Evolutionary conservation across 2,329 filamentous ascomycete species (phyloP), one percentile per base, ranked within the genome.

Genomic region (Hymenoscyphus fructigenus): DNA sequence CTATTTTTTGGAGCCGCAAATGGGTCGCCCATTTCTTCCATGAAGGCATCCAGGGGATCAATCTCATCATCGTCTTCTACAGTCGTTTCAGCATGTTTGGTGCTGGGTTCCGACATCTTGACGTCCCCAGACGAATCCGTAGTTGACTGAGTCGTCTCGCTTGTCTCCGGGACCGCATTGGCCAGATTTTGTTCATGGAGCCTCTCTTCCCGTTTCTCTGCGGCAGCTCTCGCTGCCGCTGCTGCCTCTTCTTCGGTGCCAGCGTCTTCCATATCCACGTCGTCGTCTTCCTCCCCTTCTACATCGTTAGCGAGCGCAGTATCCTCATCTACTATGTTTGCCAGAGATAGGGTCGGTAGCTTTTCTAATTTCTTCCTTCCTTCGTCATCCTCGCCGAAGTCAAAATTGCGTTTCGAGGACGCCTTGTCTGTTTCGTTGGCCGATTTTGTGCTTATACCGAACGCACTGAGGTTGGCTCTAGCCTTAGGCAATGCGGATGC

Each of bases 11-110:
- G 80, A n/a, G 76, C 73, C 10, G 79, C 78, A 56, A 77, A 77
- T 17, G 84, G 77, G 63, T 86, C 83, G 2, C 80, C 80, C 59
- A 90, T 78, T 47, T 84, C 77, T 62, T 84, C 82, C 95, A 99
- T 99, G 80, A 96, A 99, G n/a, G 93, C 94, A 79, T 99, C 95
- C 44, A 99, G 82, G 7, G 95, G 92, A 76, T 99, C 95, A 41
- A 95, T 79, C 36, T 91, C 87, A 57, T 93, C 91, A 62, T 92
- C 88, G 63, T 78, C 76, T 69, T 88, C 86, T 65, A 86, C 78
- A 14, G 68, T 32, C 2, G 71, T 36, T 26, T 72, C 65, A 2
- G 69, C 63, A 15, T 69, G 71, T 41, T 59, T 68, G 20, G 67
- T 57, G 28, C 10, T 60, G 10, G 71, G 70, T 44, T 79, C 77